Percentiles rank a stretch among this genome's conserved stretches.
Conservation (phyloP, 768 basidiomycete genomes). For the Fomitopsis serialis region DNA sequence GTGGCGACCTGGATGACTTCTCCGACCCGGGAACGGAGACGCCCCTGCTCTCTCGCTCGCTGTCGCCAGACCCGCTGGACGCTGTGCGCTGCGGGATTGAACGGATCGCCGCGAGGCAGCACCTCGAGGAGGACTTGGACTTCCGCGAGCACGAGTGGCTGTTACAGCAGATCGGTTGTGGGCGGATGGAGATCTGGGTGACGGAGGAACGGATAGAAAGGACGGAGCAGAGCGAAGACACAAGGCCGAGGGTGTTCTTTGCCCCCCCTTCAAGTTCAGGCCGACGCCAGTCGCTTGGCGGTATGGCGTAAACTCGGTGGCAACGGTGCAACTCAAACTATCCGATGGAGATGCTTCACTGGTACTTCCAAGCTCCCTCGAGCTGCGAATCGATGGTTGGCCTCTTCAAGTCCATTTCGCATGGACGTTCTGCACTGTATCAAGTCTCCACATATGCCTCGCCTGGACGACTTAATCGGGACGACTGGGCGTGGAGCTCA, state of each 20-base stretch:
- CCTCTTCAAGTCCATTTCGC: too few species aligned
- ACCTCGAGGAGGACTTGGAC: constrained; percentile 12
- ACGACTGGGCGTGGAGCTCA: too few species aligned
- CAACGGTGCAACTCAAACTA: too few species aligned
- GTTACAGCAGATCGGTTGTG: constrained; percentile 5
- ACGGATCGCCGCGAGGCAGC: neutral
- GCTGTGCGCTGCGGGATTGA: neutral
- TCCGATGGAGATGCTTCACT: too few species aligned
- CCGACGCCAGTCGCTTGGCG: neutral
- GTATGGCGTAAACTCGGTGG: neutral
- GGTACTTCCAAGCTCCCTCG: too few species aligned
- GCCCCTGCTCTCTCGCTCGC: neutral
- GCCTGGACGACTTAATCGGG: too few species aligned
- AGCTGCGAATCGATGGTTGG: too few species aligned
- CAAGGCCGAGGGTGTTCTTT: neutral
- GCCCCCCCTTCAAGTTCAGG: neutral
- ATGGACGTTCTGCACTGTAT: too few species aligned
- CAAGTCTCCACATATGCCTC: too few species aligned
- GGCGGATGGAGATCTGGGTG: constrained; percentile 9
- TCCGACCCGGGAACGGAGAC: neutral
- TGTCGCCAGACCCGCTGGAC: neutral
- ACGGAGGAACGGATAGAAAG: constrained; percentile 2
- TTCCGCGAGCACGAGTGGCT: constrained; percentile 9
- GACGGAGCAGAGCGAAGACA: neutral
- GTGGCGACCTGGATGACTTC: neutral